Base-by-base conservation (phyloP, 2,329 filamentous ascomycete species). In the Neoscytalidium dimidiatum region DNA sequence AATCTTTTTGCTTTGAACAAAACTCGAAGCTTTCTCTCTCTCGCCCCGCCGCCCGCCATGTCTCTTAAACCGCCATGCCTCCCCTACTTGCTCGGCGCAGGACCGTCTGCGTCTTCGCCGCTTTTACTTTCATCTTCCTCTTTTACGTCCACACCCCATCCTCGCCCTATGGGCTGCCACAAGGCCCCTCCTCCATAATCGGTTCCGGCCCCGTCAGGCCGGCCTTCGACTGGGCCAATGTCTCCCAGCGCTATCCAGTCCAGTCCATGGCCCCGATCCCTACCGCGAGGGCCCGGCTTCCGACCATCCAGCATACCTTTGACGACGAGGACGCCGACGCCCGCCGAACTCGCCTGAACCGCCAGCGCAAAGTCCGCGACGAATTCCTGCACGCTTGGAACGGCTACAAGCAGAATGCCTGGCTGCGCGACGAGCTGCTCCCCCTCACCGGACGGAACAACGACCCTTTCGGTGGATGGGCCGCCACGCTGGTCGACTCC, bases 391-490 rank as follows among this genome's bases (percentile, higher is more conserved):
- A 77, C 33, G 77, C 71, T 44, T 84, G 81, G 81, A 71, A 75
- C 3, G 74, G 76, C 49, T 84, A 84, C 70, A 76, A 73, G 62
- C 63, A 74, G 38, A 72, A 75, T 66, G 81, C 82, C 9, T 84
- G 81, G 81, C 74, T 77, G 67, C 72, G 78, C 57, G 82, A 84
- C 67, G 82, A 84, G 70, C 72, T 83, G 13, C 73, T 70, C 31
- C 81, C 81, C 3, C 67, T 82, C 2, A 75, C 74, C 31, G 79
- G 78, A 6, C 68, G 71, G 26, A 71, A 69, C 2, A 71, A 72
- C n/a, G 73, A 81, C 67, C 73, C 75, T 5, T 83, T 82, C 67
- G 81, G 81, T 5, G 81, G 81, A 35, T 83, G 81, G 81, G 80
- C 77, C 23, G 81, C 80, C 9, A 82, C 76, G 23, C 66, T 83